phyloP scores from a whole-genome alignment of 2,329 filamentous ascomycete genomes.

The Penicillium sp. region DNA sequence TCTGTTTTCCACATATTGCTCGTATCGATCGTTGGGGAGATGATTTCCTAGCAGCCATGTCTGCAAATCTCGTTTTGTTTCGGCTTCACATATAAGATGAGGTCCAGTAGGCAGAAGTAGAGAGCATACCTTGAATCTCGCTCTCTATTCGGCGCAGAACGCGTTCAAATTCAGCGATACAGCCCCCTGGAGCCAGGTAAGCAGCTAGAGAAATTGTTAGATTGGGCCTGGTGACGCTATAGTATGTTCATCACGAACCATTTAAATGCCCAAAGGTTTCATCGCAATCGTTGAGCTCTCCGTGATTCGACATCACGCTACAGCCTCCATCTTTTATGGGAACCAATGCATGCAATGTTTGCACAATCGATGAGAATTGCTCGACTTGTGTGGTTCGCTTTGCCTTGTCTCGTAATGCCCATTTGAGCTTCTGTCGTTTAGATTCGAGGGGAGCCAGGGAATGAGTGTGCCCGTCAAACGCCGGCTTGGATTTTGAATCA shows the following conservation, averaged over 20 bases:
- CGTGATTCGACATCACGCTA: no score
- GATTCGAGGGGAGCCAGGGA: not conserved
- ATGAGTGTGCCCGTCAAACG: not conserved
- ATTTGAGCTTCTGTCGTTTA: conserved; percentile 4
- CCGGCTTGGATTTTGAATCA: not conserved
- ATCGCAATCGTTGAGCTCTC: no score
- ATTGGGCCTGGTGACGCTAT: no score
- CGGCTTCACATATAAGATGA: not conserved
- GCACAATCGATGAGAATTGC: conserved; percentile 5
- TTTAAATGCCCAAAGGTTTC: not conserved
- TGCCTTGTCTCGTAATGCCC: conserved; percentile 3
- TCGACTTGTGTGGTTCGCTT: conserved; percentile 4
- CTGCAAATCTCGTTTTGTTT: conserved; percentile 3
- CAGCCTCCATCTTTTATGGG: not conserved
- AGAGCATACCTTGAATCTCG: conserved; percentile 2
- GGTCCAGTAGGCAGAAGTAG: not conserved
- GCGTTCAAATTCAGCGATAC: no score
- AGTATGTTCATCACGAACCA: no score
- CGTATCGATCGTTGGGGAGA: conserved; percentile 1
- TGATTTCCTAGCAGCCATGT: conserved; percentile 1
- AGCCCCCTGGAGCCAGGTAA: no score
- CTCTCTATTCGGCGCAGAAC: conserved; percentile 1
- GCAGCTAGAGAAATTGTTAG: no score
- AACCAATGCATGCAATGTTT: conserved; percentile 2
- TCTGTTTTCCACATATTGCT: not conserved